Base-by-base conservation (phyloP, 805 yeast species). In the Grigorovia transvaalensis region DNA sequence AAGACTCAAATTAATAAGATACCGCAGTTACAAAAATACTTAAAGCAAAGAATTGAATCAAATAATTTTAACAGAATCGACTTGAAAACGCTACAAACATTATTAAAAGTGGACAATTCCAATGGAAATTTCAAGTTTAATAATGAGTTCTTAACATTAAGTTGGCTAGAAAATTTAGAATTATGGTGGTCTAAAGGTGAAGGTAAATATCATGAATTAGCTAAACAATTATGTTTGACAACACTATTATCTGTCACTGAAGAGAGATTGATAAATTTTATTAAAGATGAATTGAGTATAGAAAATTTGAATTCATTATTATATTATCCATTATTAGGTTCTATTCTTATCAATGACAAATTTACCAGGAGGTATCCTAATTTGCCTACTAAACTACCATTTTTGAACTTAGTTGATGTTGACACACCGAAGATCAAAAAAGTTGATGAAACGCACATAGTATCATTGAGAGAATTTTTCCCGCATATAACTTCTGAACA, bases 101-200 rank as follows among this genome's bases (percentile, higher is more conserved):
- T 84, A 12, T 57, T 83, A 19, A 58, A 60, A 9, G 15, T 19
- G 5, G 50, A 54, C 9, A 62, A 63, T 1, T 59, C 65, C 40
- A 57, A 57, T 4, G 58, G 59, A 29, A 56, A 63, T 29, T 59
- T 54, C 27, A 54, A 56, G 33, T 82, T 84, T 63, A 74, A 80
- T 61, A 84, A 78, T 51, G 61, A 58, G 19, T 85, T 84, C 64
- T 78, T 83, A 1, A 71, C 71, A 19, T 59, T 68, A 1, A 67
- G 71, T 11, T 85, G 89, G 89, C 64, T 82, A 17, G 82, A 79
- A 56, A 62, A 66, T 13, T 59, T 85, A 45, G 91, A 85, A 57
- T 71, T 69, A 42, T 62, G 80, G 50, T 84, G 80, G 66, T 74
- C 75, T 9, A 76, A 74, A 50, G 88, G 87, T 5, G 69, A 69